Evolutionary conservation across 176 grass and related monocot species (phyloP), one percentile per base, ranked within the genome.

Genomic region (Zizania latifolia): DNA sequence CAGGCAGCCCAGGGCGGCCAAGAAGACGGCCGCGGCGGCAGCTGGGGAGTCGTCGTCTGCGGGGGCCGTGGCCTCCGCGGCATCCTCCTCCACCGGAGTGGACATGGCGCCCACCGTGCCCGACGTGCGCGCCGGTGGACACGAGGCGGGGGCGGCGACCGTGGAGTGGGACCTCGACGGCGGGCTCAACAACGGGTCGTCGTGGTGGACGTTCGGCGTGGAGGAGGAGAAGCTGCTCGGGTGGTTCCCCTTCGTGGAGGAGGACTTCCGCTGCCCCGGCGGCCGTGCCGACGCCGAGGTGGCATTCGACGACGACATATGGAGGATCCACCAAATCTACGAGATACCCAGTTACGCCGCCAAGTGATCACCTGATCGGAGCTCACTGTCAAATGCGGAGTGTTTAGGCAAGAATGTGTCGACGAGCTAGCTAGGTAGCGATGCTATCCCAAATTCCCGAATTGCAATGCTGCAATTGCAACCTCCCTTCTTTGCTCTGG

Each of bases 201-300:
- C 67, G 38, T 92, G 90, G 90, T 75, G 83, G 83, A 80, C 74
- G 58, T 92, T 80, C 70, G 90, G 90, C 22, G 90, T 86, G n/a
- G 90, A 93, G 45, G 84, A 86, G 77, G 90, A 93, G 39, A 89
- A 81, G 77, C 90, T 93, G 9, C 74, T 81, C 8, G 90, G 90
- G 0, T 93, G 90, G 90, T 93, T 93, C 83, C 90, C 90, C 15
- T 93, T 93, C 68, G 90, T 89, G 10, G 90, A 89, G 53, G 90
- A 89, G 68, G 86, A 93, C 48, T 93, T 93, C 84, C 45, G 71
- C 13, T 53, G 72, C 61, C 37, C 3, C 68, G 68, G 1, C 13
- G 58, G 35, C 10, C 56, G 57, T 29, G 84, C 28, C 32, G 59
- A 45, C 45, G 46, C 68, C 9, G 81, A 54, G 31, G 51, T 60